Conservation (phyloP, 2,329 filamentous ascomycete genomes). For the Monosporascus sp. region DNA sequence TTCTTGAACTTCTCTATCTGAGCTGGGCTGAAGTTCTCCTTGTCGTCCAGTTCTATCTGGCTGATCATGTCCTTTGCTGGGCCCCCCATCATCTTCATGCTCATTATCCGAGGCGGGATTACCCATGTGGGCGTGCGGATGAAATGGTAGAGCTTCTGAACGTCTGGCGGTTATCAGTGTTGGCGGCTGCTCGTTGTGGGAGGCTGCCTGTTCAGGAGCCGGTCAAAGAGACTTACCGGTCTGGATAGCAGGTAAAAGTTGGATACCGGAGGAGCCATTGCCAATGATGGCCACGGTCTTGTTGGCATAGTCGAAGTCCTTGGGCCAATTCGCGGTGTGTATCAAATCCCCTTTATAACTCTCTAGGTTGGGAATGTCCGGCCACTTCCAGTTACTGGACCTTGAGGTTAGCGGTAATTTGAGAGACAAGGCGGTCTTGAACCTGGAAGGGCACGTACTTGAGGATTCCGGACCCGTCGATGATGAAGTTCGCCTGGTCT, state of each 20-base stretch:
- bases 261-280: constrained; percentile 50
- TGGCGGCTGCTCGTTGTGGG: not conserved
- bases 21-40: constrained; percentile 36
- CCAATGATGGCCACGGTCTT: constrained; percentile 53
- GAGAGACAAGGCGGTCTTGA: not conserved
- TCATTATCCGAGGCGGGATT: constrained; percentile 30
- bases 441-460: constrained; percentile 35
- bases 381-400: constrained; percentile 48
- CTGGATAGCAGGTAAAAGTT: constrained; percentile 47
- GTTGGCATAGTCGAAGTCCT: constrained; percentile 40
- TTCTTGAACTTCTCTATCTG: constrained; percentile 43
- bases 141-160: constrained; percentile 35
- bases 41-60: constrained; percentile 35
- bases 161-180: constrained; percentile 19
- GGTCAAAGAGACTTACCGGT: constrained; percentile 25
- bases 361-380: constrained; percentile 40
- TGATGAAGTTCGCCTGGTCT: constrained; percentile 42
- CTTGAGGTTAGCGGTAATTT: constrained; percentile 7
- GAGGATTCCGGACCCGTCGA: constrained; percentile 46
- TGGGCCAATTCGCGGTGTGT: constrained; percentile 50
- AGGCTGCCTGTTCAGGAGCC: not conserved
- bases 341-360: constrained; percentile 43
- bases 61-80: constrained; percentile 31
- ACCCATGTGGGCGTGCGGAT: constrained; percentile 40
- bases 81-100: constrained; percentile 33